Evolutionary conservation across 345 rosid genomes (phyloP).

Genomic region (Rhizophora mangle): DNA sequence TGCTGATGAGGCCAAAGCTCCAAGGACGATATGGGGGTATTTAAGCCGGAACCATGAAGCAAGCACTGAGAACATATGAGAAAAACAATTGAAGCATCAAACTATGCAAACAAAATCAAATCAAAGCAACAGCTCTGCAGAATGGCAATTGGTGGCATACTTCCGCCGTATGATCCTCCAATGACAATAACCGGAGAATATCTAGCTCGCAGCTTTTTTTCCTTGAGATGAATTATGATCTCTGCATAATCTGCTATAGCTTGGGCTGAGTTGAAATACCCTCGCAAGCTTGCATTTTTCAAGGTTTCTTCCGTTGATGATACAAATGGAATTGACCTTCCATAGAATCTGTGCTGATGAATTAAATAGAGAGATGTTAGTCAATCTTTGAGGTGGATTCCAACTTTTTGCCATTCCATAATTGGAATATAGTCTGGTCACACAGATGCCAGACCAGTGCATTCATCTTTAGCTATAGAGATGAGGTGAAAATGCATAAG

Average conservation of each 20-base stretch:
- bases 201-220: constrained; percentile 22
- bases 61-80: constrained; percentile 27
- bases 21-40: constrained; percentile 48
- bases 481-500: neutral
- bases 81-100: neutral
- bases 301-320: constrained; percentile 43
- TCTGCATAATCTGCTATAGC: constrained; percentile 63
- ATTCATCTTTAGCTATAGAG: neutral
- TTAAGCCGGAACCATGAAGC: constrained; percentile 55
- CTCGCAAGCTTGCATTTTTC: constrained; percentile 40
- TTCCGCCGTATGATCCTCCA: constrained; percentile 82
- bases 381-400: neutral
- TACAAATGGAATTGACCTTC: constrained; percentile 47
- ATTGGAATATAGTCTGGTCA: too few relatives aligned
- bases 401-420: too few relatives aligned
- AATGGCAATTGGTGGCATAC: constrained; percentile 26
- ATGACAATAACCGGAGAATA: constrained; percentile 56
- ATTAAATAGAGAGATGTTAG: neutral
- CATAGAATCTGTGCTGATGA: constrained; percentile 45
- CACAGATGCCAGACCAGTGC: too few relatives aligned
- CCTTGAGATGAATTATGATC: constrained; percentile 44
- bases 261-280: constrained; percentile 56
- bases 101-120: neutral
- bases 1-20: constrained; percentile 57
- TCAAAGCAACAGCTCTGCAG: neutral